Evolutionary conservation across 176 grass and related monocot genomes (phyloP).

Genomic region (Paspalum vaginatum): DNA sequence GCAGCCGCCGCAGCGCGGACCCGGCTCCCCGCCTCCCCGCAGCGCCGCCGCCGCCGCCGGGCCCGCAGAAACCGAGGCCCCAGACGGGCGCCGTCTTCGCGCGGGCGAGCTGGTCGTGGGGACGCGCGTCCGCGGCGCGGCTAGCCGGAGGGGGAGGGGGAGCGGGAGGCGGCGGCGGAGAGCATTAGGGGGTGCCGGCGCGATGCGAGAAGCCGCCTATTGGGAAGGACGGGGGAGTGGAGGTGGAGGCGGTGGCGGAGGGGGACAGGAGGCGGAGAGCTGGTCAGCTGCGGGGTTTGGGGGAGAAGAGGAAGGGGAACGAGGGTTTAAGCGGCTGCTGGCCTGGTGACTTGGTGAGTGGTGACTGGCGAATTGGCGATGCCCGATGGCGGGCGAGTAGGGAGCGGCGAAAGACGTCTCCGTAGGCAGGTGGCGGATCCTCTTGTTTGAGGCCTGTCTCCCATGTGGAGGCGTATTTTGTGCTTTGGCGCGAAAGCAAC

Average conservation of each 20-base stretch:
- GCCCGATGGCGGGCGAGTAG: no score
- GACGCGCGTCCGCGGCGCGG: background rate
- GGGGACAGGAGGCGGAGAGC: background rate
- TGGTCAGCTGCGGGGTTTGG: background rate
- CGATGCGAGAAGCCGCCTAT: background rate
- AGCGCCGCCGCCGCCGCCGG: background rate
- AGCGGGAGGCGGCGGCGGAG: background rate
- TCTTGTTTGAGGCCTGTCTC: background rate
- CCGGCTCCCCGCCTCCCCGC: background rate
- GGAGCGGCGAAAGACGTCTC: background rate
- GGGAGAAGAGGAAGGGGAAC: background rate
- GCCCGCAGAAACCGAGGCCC: constrained; percentile 29
- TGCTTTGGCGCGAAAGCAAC: background rate
- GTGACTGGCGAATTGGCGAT: background rate
- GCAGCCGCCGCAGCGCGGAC: constrained; percentile 51
- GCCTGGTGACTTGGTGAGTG: no score
- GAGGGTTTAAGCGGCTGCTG: constrained; percentile 47
- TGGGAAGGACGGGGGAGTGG: background rate
- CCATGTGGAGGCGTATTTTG: background rate
- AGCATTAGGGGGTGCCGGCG: background rate
- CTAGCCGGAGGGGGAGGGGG: background rate
- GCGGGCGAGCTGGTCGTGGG: background rate
- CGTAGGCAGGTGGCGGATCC: background rate
- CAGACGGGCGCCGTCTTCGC: constrained; percentile 35
- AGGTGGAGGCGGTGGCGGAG: background rate